Evolutionary conservation across 2,329 filamentous ascomycete species (phyloP).

Genomic region (Fusarium penzigii): DNA sequence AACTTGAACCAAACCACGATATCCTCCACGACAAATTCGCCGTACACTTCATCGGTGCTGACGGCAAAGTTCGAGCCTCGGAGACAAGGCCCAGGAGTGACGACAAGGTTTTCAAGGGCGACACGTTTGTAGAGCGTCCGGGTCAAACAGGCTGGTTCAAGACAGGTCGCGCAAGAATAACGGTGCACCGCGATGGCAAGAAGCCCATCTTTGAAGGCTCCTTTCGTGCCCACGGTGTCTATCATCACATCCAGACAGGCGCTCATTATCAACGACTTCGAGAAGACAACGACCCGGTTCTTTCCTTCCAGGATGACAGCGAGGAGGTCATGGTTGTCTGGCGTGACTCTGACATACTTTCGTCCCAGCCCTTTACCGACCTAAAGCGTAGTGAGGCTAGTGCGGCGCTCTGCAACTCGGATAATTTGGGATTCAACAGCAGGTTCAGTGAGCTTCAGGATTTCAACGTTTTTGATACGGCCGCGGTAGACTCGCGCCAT

Average conservation of each 20-base stretch:
- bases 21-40: slow-evolving; percentile 76
- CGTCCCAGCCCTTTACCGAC: slow-evolving; percentile 52
- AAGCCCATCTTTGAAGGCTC: slow-evolving; percentile 86
- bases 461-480: slow-evolving; percentile 56
- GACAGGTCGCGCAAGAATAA: slow-evolving; percentile 84
- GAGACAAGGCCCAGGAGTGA: slow-evolving; percentile 71
- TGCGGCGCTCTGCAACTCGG: slow-evolving; percentile 66
- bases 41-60: slow-evolving; percentile 68
- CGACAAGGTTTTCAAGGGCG: slow-evolving; percentile 84
- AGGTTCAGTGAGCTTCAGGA: slow-evolving; percentile 54
- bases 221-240: slow-evolving; percentile 77
- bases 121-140: slow-evolving; percentile 67
- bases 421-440: slow-evolving; percentile 79
- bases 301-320: slow-evolving; percentile 48
- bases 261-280: slow-evolving; percentile 73
- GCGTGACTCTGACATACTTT: slow-evolving; percentile 80
- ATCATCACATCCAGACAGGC: slow-evolving; percentile 82
- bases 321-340: slow-evolving; percentile 87
- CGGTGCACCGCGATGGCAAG: slow-evolving; percentile 73
- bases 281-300: slow-evolving; percentile 68
- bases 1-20: slow-evolving; percentile 88
- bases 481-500: slow-evolving; percentile 54
- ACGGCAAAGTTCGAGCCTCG: slow-evolving; percentile 67
- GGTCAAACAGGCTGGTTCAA: slow-evolving; percentile 69
- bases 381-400: slow-evolving; percentile 59